Evolutionary conservation across 331 rosid genomes (phyloP), one percentile per base, ranked within the genome.

Genomic region (Erythrophleum ivorense): DNA sequence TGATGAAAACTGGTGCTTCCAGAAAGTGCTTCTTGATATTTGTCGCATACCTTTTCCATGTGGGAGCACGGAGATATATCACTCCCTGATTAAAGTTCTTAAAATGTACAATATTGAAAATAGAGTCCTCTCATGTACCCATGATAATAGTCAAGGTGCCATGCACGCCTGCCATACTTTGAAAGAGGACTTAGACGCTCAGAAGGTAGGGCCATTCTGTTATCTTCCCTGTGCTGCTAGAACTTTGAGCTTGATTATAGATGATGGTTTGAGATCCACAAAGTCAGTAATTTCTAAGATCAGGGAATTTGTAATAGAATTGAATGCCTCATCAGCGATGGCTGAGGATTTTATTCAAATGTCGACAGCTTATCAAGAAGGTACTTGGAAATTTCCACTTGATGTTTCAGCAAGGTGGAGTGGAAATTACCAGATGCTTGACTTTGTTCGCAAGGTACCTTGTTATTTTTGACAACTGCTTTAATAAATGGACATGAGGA

Each of bases 341-440:
- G 82, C 94, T 1, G 92, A 93, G 79, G 97, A 95, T 79, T 93
- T 95, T 78, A 79, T 84, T 80, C 91, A 91, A 74, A 72, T 93
- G 49, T 79, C 98, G 64, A 82, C 88, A 40, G 94, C 91, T 77
- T 93, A 85, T 83, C 97, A 92, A 80, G 98, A 96, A 93, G 93
- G 91, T 73, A 86, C 83, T 49, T 96, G 99, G 99, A 96, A 91
- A 79, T 85, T 86, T 86, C 99, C 99, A 18, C 95, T 96, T 50
- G 99, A 96, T 86, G 84, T 92, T 84, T 93, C 98, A 21, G 81
- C 93, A 45, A 84, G 94, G 81, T 96, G 99, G 99, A 96, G 95
- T 76, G 98, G 98, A 78, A 87, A 87, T 81, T 96, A 92, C 90
- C 99, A 93, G 88, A 92, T 93, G 98, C 97, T 96, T 57, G 97